Percentiles rank a stretch among this genome's conserved stretches.
Conservation (phyloP, 768 basidiomycete species). For the Fistulinella prunicolor region DNA sequence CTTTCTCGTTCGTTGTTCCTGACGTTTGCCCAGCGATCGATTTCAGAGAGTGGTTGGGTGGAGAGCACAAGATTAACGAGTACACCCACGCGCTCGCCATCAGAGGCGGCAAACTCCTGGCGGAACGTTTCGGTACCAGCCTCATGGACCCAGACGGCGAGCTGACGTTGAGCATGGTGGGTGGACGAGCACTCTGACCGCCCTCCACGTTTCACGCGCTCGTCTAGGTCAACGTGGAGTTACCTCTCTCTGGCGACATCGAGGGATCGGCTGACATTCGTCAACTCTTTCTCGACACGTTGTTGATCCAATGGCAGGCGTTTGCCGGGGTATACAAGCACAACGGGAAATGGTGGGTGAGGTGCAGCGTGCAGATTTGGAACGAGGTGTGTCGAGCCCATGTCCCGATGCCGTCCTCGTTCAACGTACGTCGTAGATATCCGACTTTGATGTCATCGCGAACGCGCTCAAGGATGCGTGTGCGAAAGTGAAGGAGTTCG, state of each 20-base stretch:
- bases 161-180: slow-evolving; percentile 70
- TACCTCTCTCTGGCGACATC: slow-evolving; percentile 35
- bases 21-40: slow-evolving; percentile 50
- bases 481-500: slow-evolving; percentile 12
- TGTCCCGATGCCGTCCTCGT: not conserved
- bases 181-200: not conserved
- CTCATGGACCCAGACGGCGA: slow-evolving; percentile 60
- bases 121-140: slow-evolving; percentile 56
- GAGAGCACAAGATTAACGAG: slow-evolving; percentile 65
- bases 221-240: slow-evolving; percentile 39
- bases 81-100: slow-evolving; percentile 72
- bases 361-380: slow-evolving; percentile 32
- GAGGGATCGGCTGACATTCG: slow-evolving; percentile 13
- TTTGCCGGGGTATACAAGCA: slow-evolving; percentile 19
- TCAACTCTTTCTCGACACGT: slow-evolving; percentile 13
- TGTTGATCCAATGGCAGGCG: slow-evolving; percentile 22
- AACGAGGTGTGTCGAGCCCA: slow-evolving; percentile 27
- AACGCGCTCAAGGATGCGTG: slow-evolving; percentile 27
- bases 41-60: slow-evolving; percentile 72
- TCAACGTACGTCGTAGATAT: slow-evolving; percentile 19
- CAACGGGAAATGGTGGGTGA: slow-evolving; percentile 32
- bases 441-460: slow-evolving; percentile 31
- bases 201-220: not conserved
- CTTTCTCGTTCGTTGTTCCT: not conserved
- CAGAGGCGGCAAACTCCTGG: slow-evolving; percentile 58